Evolutionary conservation across 768 basidiomycete species (phyloP).

Genomic region (Tricholoma bakamatsutake): DNA sequence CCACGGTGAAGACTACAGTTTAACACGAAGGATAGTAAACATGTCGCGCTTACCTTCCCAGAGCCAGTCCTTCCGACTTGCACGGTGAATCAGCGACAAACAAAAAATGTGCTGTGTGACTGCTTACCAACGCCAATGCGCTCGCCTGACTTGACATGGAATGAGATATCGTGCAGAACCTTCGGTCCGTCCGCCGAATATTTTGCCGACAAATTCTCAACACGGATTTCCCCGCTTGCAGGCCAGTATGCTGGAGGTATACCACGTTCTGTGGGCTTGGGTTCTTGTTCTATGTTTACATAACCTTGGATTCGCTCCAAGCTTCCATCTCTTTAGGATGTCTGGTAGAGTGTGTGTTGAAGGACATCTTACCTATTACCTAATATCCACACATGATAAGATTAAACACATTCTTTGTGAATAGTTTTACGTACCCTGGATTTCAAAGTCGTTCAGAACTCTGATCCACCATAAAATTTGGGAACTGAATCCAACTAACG

Average conservation of each 20-base stretch:
- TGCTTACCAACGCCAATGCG: slow-evolving; percentile 44
- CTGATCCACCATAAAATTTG: slow-evolving; percentile 47
- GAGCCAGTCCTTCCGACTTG: slow-evolving; percentile 40
- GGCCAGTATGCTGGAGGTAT: slow-evolving; percentile 66
- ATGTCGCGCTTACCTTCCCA: slow-evolving; percentile 30
- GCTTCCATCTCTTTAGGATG: slow-evolving; percentile 17
- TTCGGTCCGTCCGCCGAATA: slow-evolving; percentile 50
- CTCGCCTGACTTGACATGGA: slow-evolving; percentile 51
- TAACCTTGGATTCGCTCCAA: slow-evolving; percentile 69
- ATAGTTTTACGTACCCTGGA: slow-evolving; percentile 26
- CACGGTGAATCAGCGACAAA: background rate
- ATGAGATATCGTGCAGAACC: slow-evolving; percentile 49
- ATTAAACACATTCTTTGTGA: background rate
- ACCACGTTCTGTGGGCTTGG: slow-evolving; percentile 30
- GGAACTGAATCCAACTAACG: slow-evolving; percentile 43
- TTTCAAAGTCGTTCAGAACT: slow-evolving; percentile 38
- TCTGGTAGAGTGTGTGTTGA: background rate
- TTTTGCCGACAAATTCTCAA: slow-evolving; percentile 48
- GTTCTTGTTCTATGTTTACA: slow-evolving; percentile 55
- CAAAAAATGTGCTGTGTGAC: background rate
- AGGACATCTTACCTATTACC: slow-evolving; percentile 31
- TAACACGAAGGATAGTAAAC: background rate
- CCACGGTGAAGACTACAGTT: background rate
- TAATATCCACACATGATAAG: slow-evolving; percentile 11
- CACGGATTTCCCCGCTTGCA: slow-evolving; percentile 45